phyloP scores from a whole-genome alignment of 2,329 filamentous ascomycete genomes.

The Rhynchosporium graminicola region DNA sequence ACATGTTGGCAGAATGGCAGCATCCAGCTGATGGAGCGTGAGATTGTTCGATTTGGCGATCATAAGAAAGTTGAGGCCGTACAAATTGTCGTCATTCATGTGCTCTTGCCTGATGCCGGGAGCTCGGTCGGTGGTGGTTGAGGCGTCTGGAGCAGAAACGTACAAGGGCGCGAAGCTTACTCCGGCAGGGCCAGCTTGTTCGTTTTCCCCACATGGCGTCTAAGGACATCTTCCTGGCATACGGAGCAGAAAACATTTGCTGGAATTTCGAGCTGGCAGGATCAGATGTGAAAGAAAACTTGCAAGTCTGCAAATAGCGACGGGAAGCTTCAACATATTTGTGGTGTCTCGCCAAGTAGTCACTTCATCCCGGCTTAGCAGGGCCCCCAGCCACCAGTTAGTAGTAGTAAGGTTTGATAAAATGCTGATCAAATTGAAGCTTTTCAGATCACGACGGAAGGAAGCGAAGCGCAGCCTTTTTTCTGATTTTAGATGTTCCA shows the following conservation, averaged over 20 bases:
- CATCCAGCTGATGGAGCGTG: constrained; percentile 23
- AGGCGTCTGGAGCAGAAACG: constrained; percentile 15
- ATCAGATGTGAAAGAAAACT: no score
- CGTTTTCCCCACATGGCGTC: constrained; percentile 6
- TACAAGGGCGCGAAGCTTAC: constrained; percentile 14
- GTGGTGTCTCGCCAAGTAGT: background rate
- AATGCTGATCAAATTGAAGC: background rate
- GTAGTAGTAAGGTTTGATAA: background rate
- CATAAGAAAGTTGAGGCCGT: constrained; percentile 17
- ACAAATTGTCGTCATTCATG: constrained; percentile 13
- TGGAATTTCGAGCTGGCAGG: background rate
- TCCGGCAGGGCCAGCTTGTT: constrained; percentile 5
- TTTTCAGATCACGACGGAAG: background rate
- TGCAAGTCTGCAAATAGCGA: no score
- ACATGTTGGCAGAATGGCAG: constrained; percentile 31
- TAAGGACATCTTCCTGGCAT: constrained; percentile 2
- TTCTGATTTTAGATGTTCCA: no score
- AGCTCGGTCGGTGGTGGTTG: constrained; percentile 17
- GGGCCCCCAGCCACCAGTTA: no score
- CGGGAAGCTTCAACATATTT: background rate
- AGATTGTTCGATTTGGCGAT: constrained; percentile 18
- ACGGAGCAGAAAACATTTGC: background rate
- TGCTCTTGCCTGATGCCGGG: constrained; percentile 6
- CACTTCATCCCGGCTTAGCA: background rate
- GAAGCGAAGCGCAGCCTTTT: background rate